phyloP scores from a whole-genome alignment of 176 grass and related monocot genomes.

The Luzula sylvatica region DNA sequence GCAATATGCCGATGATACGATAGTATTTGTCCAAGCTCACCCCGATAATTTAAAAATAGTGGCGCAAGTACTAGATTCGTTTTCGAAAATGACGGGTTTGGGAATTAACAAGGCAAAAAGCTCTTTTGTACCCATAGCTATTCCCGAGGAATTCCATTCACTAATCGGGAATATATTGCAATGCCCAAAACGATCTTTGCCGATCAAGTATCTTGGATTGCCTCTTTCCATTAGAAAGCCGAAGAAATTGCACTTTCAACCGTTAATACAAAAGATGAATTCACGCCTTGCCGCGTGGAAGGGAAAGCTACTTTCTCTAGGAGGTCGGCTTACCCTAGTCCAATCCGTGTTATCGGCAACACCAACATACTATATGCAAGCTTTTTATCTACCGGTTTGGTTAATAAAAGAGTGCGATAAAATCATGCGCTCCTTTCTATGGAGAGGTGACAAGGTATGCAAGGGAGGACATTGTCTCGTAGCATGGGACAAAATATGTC shows the following conservation, averaged over 20 bases:
- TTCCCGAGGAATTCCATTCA: neutral
- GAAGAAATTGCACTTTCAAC: neutral
- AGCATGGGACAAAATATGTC: too few relatives aligned
- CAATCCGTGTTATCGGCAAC: too few relatives aligned
- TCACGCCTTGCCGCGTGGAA: neutral
- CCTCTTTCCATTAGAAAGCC: neutral
- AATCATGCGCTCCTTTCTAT: too few relatives aligned
- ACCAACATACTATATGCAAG: too few relatives aligned
- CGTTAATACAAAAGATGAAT: neutral
- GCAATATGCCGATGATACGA: slow-evolving; percentile 5
- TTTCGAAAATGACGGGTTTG: neutral
- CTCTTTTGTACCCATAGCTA: neutral
- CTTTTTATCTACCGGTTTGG: too few relatives aligned
- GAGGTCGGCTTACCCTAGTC: neutral
- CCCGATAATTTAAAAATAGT: neutral
- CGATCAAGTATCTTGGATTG: neutral
- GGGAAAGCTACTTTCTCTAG: neutral
- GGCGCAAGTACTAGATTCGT: neutral
- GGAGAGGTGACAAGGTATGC: too few relatives aligned
- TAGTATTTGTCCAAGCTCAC: neutral
- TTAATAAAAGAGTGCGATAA: too few relatives aligned
- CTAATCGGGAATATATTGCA: neutral
- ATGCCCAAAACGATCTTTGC: neutral
- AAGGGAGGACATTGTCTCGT: too few relatives aligned
- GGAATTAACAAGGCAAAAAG: neutral